phyloP scores from a whole-genome alignment of 164 flowering plant genomes.

The Liquidambar formosana region DNA sequence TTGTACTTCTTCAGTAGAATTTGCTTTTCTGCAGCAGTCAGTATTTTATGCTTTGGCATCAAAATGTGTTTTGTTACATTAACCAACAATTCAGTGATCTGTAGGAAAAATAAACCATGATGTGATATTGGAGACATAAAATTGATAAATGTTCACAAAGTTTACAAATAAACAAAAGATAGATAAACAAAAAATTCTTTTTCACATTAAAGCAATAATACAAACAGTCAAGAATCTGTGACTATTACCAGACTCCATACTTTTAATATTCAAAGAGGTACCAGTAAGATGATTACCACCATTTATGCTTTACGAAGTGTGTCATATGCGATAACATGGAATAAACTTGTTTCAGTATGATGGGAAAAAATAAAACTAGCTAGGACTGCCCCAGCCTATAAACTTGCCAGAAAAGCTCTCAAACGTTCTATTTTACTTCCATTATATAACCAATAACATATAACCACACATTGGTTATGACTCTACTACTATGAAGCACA shows the following conservation, averaged over 20 bases:
- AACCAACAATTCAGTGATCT: constrained; percentile 35
- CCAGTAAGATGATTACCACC: not conserved
- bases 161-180: not conserved
- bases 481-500: no score
- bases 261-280: not conserved
- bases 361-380: no score
- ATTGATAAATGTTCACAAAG: not conserved
- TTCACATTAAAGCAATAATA: not conserved
- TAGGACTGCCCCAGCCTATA: no score
- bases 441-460: no score
- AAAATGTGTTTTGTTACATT: constrained; percentile 35
- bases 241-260: not conserved
- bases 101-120: not conserved
- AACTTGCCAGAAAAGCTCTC: no score
- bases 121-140: not conserved
- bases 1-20: constrained; percentile 19
- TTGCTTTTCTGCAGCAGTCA: constrained; percentile 25
- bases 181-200: not conserved
- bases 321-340: no score
- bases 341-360: no score
- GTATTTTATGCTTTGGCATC: constrained; percentile 27
- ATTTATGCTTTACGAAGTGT: not conserved
- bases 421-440: no score
- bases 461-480: no score
- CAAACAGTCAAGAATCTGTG: not conserved